Evolutionary conservation across 2,329 filamentous ascomycete species (phyloP).

Genomic region (Trematosphaeria pertusa): DNA sequence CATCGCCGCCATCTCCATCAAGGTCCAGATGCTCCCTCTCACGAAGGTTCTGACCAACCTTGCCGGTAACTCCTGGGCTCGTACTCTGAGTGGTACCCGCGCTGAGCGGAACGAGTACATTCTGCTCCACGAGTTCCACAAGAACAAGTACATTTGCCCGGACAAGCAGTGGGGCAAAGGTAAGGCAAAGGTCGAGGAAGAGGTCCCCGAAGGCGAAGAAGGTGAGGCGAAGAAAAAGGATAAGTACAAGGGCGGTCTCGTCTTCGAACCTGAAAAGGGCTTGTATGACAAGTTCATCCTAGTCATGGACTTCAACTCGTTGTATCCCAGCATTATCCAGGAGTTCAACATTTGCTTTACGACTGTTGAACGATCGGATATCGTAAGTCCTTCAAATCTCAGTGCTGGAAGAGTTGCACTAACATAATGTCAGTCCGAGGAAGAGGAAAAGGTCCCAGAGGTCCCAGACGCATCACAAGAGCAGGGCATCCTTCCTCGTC

Average conservation of each 20-base stretch:
- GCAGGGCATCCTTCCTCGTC: conserved; percentile 83
- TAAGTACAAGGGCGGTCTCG: conserved; percentile 97
- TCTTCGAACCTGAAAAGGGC: conserved; percentile 97
- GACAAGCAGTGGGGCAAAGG: conserved; percentile 88
- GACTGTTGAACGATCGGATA: conserved; percentile 80
- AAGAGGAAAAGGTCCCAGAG: conserved; percentile 88
- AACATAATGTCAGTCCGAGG: conserved; percentile 63
- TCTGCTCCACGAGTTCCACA: conserved; percentile 93
- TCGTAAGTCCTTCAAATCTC: conserved; percentile 64
- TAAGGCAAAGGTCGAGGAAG: conserved; percentile 75
- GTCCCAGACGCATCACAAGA: conserved; percentile 76
- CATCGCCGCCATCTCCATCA: conserved; percentile 86
- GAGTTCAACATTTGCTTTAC: conserved; percentile 99
- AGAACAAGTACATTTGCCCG: conserved; percentile 96
- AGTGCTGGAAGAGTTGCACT: neutral
- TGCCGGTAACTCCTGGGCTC: conserved; percentile 97
- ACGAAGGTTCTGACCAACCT: conserved; percentile 96
- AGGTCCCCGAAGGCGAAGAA: conserved; percentile 72
- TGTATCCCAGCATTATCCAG: conserved; percentile 98
- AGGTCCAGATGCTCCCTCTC: conserved; percentile 88
- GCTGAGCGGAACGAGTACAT: conserved; percentile 99
- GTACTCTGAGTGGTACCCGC: conserved; percentile 92
- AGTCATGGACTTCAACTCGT: conserved; percentile 99
- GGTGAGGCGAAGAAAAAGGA: conserved; percentile 87
- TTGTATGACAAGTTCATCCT: conserved; percentile 98